Evolutionary conservation across 2,329 filamentous ascomycete genomes (phyloP).

Genomic region (Lizonia empirigonia): DNA sequence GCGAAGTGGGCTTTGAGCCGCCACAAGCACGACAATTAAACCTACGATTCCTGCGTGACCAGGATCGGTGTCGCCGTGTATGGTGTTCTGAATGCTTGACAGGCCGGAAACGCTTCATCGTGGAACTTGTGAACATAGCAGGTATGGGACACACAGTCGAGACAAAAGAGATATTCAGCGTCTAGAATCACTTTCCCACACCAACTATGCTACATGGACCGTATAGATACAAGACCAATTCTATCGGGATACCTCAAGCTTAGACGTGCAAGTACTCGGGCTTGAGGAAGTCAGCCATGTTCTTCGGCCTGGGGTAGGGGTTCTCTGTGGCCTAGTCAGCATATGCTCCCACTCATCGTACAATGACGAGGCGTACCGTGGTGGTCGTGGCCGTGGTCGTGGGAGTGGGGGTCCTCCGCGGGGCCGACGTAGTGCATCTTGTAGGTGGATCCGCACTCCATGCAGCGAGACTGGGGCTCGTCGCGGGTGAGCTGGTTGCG

Average conservation of each 20-base stretch:
- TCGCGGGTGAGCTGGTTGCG: conserved; percentile 74
- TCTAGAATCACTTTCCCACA: conserved; percentile 29
- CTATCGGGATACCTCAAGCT: conserved; percentile 20
- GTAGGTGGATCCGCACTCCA: conserved; percentile 94
- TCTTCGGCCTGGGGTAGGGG: conserved; percentile 76
- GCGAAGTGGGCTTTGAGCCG: no score
- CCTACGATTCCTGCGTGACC: no score
- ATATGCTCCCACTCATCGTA: background rate
- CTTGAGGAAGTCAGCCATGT: conserved; percentile 93
- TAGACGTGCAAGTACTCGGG: conserved; percentile 82
- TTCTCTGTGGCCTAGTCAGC: conserved; percentile 45
- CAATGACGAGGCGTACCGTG: conserved; percentile 22
- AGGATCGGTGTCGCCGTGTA: no score
- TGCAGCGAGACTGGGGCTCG: conserved; percentile 91
- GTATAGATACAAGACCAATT: conserved; percentile 39
- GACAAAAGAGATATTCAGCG: conserved; percentile 6
- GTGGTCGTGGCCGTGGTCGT: conserved; percentile 58
- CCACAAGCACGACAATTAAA: no score
- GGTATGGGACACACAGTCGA: background rate
- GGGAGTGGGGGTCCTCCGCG: conserved; percentile 70
- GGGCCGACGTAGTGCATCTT: conserved; percentile 98
- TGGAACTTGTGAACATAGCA: background rate
- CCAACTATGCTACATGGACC: conserved; percentile 45
- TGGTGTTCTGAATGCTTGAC: no score
- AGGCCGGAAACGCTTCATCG: background rate